Conservation (phyloP, 2,329 filamentous ascomycete genomes). For the Claviceps pazoutovae region DNA sequence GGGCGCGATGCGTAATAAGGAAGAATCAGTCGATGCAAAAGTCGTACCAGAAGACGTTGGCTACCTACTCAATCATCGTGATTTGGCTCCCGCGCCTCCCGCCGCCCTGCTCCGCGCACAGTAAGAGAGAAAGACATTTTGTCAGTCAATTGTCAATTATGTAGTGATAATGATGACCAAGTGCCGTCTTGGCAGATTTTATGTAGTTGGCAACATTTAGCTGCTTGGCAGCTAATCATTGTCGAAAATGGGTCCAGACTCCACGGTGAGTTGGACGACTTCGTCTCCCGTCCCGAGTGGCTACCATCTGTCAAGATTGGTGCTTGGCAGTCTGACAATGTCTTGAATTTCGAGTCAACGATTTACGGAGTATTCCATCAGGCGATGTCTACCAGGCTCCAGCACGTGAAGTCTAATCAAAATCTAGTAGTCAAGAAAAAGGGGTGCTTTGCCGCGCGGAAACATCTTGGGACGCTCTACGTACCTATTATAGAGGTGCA, state of each 20-base stretch:
- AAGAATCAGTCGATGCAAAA: neutral
- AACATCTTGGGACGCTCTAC: too few species aligned
- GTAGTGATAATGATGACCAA: neutral
- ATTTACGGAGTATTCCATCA: neutral
- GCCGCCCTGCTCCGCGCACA: neutral
- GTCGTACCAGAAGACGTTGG: neutral
- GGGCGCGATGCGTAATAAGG: neutral
- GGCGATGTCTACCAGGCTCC: too few species aligned
- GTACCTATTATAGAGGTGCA: too few species aligned
- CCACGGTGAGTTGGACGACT: too few species aligned
- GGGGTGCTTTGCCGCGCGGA: too few species aligned
- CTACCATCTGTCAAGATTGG: neutral
- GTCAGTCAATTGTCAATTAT: neutral
- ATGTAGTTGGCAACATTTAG: neutral
- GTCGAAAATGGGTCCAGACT: neutral
- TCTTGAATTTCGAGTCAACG: neutral
- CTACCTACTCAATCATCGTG: neutral
- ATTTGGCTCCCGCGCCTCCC: neutral
- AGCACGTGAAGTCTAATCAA: neutral
- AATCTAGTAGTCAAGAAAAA: too few species aligned
- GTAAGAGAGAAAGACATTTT: neutral
- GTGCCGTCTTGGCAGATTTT: slow-evolving; percentile 4
- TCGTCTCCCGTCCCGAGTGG: neutral
- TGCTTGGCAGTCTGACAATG: slow-evolving; percentile 3
- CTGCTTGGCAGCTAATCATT: neutral